phyloP scores from a whole-genome alignment of 495 filamentous ascomycete species.

The Astrothelium macrocarpum region DNA sequence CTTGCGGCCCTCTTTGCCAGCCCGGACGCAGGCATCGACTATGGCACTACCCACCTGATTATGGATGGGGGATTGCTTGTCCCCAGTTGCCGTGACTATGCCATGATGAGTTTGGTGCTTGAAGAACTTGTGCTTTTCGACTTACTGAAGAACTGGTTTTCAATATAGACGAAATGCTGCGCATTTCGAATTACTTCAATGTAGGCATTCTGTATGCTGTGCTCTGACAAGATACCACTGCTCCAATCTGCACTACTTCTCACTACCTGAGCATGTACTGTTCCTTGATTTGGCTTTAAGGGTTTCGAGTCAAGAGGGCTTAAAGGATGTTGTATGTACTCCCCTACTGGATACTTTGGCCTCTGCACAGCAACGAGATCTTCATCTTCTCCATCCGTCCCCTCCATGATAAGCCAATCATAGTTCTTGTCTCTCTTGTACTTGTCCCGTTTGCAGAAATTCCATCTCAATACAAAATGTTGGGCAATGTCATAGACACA shows the following conservation, averaged over 20 bases:
- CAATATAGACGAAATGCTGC: constrained; percentile 88
- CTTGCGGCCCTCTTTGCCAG: constrained; percentile 74
- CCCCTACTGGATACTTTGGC: constrained; percentile 75
- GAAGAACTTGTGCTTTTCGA: background rate
- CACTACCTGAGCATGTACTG: constrained; percentile 71
- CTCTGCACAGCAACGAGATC: constrained; percentile 79
- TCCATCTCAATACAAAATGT: constrained; percentile 93
- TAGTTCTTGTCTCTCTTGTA: constrained; percentile 77
- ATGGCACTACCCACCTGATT: constrained; percentile 83
- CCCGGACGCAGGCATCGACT: constrained; percentile 76
- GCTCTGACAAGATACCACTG: constrained; percentile 81
- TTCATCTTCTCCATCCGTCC: constrained; percentile 69
- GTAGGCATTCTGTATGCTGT: constrained; percentile 90
- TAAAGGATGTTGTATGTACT: constrained; percentile 75
- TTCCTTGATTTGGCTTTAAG: constrained; percentile 47
- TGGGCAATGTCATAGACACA: constrained; percentile 92
- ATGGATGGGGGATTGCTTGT: constrained; percentile 71
- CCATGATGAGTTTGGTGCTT: background rate
- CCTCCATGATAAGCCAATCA: constrained; percentile 74
- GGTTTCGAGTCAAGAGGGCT: constrained; percentile 46
- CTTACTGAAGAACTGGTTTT: constrained; percentile 89
- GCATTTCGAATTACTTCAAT: constrained; percentile 73
- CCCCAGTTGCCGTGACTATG: constrained; percentile 76
- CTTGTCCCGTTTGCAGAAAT: constrained; percentile 94
- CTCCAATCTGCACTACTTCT: constrained; percentile 89